Evolutionary conservation across 495 filamentous ascomycete species (phyloP).

Genomic region (Daldinia vernicosa): DNA sequence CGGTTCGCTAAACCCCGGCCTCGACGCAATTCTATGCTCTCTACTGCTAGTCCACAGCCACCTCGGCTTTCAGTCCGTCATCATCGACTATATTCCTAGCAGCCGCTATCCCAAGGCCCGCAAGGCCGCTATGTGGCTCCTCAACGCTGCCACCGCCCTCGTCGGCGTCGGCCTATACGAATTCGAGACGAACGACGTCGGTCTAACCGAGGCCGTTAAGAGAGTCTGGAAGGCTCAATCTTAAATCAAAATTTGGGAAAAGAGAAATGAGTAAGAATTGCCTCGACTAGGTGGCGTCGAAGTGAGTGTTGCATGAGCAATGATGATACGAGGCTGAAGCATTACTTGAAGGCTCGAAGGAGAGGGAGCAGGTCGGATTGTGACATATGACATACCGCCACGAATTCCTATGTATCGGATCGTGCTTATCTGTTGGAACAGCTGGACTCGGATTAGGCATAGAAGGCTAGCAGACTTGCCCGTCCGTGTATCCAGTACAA

Average conservation of each 20-base stretch:
- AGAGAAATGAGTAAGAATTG: background rate
- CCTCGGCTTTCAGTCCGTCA: constrained; percentile 87
- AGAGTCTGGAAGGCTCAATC: constrained; percentile 79
- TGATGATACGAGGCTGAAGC: background rate
- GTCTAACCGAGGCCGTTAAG: constrained; percentile 87
- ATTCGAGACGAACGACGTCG: constrained; percentile 99
- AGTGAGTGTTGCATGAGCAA: background rate
- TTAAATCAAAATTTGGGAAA: background rate
- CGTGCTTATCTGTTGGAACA: constrained; percentile 9
- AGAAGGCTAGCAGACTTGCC: constrained; percentile 4
- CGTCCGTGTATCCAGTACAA: constrained; percentile 42
- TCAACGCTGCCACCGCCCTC: constrained; percentile 78
- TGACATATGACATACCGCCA: constrained; percentile 9
- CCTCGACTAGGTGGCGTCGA: background rate
- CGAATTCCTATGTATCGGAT: constrained; percentile 33
- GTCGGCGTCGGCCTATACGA: constrained; percentile 93
- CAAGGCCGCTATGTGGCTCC: constrained; percentile 73
- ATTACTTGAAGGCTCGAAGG: background rate
- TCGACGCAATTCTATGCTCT: constrained; percentile 86
- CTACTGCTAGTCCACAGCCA: constrained; percentile 90
- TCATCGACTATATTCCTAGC: constrained; percentile 89
- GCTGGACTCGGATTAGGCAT: constrained; percentile 3
- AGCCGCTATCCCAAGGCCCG: constrained; percentile 72
- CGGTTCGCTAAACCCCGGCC: constrained; percentile 86
- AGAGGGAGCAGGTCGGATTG: constrained; percentile 7